phyloP scores from a whole-genome alignment of 352 stramenopile species.

The Lagenidium giganteum region DNA sequence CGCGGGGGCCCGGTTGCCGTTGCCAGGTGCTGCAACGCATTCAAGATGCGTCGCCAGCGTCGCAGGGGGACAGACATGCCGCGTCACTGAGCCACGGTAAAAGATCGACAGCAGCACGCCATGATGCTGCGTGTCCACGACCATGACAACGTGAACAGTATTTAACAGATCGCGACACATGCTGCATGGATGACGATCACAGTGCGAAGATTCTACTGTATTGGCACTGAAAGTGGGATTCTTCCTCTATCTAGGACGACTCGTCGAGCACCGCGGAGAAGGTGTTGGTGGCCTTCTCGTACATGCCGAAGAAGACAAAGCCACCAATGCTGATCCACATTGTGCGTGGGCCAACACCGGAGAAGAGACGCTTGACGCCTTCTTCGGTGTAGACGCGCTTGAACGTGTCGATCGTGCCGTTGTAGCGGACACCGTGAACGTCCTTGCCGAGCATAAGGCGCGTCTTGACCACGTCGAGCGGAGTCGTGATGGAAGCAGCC shows the following conservation, averaged over 20 bases:
- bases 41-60: too few relatives aligned
- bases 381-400: slow-evolving; percentile 86
- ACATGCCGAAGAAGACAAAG: slow-evolving; percentile 98
- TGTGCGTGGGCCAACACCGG: slow-evolving; percentile 90
- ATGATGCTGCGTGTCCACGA: too few relatives aligned
- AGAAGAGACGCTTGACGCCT: slow-evolving; percentile 86
- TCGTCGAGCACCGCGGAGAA: slow-evolving; percentile 34
- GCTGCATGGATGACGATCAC: too few relatives aligned
- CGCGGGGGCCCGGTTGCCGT: too few relatives aligned
- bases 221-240: too few relatives aligned
- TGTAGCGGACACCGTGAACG: slow-evolving; percentile 86
- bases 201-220: slow-evolving; percentile 51
- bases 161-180: too few relatives aligned
- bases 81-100: too few relatives aligned
- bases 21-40: too few relatives aligned
- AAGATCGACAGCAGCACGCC: too few relatives aligned
- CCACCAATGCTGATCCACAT: slow-evolving; percentile 99
- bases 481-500: slow-evolving; percentile 94
- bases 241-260: too few relatives aligned
- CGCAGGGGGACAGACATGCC: too few relatives aligned
- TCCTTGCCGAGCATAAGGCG: slow-evolving; percentile 95
- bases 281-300: slow-evolving; percentile 83
- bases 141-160: too few relatives aligned
- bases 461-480: slow-evolving; percentile 98
- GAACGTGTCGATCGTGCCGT: slow-evolving; percentile 84